Evolutionary conservation across 306 rosid genomes (phyloP).

Genomic region (Quercus agrifolia): DNA sequence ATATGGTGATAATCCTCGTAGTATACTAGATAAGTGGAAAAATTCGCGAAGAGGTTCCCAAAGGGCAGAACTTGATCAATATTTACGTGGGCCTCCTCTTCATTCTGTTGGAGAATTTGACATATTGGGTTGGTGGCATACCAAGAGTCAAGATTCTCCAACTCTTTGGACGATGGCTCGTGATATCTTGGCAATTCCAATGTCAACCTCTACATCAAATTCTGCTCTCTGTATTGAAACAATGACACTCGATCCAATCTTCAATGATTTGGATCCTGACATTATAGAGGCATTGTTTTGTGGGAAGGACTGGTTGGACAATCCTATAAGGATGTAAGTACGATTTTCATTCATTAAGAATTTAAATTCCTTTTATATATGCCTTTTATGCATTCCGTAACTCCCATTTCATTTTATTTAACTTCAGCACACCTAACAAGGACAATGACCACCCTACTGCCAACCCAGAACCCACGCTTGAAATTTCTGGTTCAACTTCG

Average conservation of each 20-base stretch:
- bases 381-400: background rate
- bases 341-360: too few relatives aligned
- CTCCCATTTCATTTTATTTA: background rate
- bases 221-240: background rate
- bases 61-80: background rate
- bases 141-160: too few relatives aligned
- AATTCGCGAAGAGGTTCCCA: too few relatives aligned
- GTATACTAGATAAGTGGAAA: fast-evolving
- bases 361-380: too few relatives aligned
- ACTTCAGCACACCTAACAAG: background rate
- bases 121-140: too few relatives aligned
- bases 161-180: too few relatives aligned
- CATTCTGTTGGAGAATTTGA: fast-evolving
- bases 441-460: background rate
- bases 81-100: background rate
- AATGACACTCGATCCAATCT: background rate
- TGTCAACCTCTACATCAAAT: background rate
- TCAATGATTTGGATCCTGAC: background rate
- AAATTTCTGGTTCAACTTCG: too few relatives aligned
- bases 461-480: too few relatives aligned
- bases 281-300: too few relatives aligned
- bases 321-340: too few relatives aligned
- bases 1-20: background rate
- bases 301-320: too few relatives aligned
- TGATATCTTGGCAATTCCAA: too few relatives aligned